A percentile compares a stretch with the other conserved stretches of the same genome.
Evolutionary conservation across 371 early-diverging fungal genomes (phyloP).

Genomic region (Phascolomyces articulosus): DNA sequence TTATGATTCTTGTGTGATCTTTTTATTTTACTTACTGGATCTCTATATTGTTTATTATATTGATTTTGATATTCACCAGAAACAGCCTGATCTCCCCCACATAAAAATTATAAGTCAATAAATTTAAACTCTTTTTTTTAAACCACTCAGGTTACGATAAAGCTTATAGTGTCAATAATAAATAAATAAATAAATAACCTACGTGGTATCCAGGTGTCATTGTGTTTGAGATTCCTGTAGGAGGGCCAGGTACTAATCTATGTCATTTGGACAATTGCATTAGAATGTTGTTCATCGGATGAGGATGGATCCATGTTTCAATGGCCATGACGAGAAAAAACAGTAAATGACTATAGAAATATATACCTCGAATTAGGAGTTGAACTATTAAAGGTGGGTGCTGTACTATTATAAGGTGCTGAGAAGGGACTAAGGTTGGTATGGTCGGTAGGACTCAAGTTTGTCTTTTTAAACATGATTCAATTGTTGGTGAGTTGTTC

Average conservation of each 20-base stretch:
- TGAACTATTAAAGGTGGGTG: slow-evolving; percentile 10
- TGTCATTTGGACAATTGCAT: slow-evolving; percentile 3
- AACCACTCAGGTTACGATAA: too few species aligned
- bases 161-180: too few species aligned
- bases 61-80: neutral
- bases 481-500: neutral
- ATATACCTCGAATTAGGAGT: slow-evolving; percentile 24
- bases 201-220: slow-evolving; percentile 9
- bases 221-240: slow-evolving; percentile 1
- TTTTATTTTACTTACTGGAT: neutral
- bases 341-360: too few species aligned
- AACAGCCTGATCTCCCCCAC: slow-evolving; percentile 6
- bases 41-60: neutral
- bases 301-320: too few species aligned
- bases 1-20: neutral
- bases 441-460: slow-evolving; percentile 11
- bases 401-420: slow-evolving; percentile 7
- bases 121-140: too few species aligned
- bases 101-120: neutral
- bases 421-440: slow-evolving; percentile 6
- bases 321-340: too few species aligned
- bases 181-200: neutral
- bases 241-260: slow-evolving; percentile 4
- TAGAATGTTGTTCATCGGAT: too few species aligned
- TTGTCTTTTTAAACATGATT: slow-evolving; percentile 20